Conservation (phyloP, 805 yeast genomes). For the Saccharomycopsis sp. region DNA sequence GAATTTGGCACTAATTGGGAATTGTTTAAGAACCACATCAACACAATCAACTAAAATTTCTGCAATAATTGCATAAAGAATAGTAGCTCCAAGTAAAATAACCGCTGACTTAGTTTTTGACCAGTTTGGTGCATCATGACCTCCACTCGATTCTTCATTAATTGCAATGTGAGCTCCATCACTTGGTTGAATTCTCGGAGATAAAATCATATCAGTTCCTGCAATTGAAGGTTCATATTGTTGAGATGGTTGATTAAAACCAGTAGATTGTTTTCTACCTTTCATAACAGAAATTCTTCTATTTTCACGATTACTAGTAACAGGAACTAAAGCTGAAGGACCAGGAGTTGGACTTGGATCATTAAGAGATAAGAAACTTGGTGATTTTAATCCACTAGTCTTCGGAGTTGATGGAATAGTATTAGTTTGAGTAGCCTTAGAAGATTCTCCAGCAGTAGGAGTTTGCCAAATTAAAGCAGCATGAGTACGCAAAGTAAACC, state of each 20-base stretch:
- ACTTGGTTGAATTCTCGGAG: constrained; percentile 1
- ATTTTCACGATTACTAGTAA: neutral
- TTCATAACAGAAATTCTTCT: constrained; percentile 8
- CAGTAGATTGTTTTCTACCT: constrained; percentile 4
- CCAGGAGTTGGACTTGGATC: constrained; percentile 2
- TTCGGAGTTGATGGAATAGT: constrained; percentile 8
- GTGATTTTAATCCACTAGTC: constrained; percentile 14
- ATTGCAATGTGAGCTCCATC: too few species aligned
- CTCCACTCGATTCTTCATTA: constrained; percentile 31
- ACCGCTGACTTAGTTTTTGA: constrained; percentile 73
- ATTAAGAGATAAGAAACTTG: constrained; percentile 15
- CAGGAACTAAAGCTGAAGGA: neutral
- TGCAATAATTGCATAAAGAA: constrained; percentile 86
- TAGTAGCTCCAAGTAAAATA: constrained; percentile 73
- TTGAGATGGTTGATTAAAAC: neutral
- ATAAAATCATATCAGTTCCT: neutral
- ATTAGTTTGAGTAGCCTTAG: constrained; percentile 8
- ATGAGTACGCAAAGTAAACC: constrained; percentile 91
- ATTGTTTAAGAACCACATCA: constrained; percentile 68
- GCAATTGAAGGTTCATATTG: neutral
- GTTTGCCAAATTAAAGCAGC: constrained; percentile 94
- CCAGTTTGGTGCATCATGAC: constrained; percentile 98
- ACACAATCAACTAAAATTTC: constrained; percentile 90
- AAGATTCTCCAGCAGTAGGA: constrained; percentile 35
- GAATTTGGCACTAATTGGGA: constrained; percentile 83